Evolutionary conservation across 306 rosid genomes (phyloP).

Genomic region (Pachyrhizus erosus): DNA sequence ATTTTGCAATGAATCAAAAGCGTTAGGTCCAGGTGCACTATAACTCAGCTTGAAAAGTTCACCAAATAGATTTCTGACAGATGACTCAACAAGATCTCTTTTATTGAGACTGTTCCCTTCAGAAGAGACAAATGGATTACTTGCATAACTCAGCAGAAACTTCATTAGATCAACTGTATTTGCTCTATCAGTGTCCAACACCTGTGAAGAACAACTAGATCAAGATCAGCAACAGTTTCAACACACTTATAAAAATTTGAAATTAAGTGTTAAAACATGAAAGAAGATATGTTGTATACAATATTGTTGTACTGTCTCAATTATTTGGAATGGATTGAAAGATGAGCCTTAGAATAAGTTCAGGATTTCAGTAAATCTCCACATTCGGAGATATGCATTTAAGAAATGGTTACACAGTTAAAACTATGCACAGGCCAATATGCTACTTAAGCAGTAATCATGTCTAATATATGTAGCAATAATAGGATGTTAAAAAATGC

Average conservation of each 20-base stretch:
- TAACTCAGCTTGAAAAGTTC: conserved; percentile 73
- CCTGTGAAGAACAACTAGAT: conserved; percentile 51
- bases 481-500: conserved; percentile 18
- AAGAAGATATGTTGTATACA: conserved; percentile 3
- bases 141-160: conserved; percentile 79
- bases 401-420: neutral
- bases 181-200: conserved; percentile 64
- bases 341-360: conserved; percentile 6
- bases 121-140: conserved; percentile 57
- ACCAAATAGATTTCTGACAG: conserved; percentile 69
- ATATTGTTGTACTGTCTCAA: neutral
- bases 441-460: neutral
- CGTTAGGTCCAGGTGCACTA: conserved; percentile 55
- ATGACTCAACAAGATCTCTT: conserved; percentile 70
- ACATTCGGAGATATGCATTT: conserved; percentile 22
- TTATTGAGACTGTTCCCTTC: conserved; percentile 56
- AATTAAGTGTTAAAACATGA: conserved; percentile 17
- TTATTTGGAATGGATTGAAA: conserved; percentile 15
- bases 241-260: neutral
- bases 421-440: neutral
- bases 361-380: conserved; percentile 25
- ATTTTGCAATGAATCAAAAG: conserved; percentile 53
- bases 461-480: neutral
- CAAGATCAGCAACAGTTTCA: conserved; percentile 33
- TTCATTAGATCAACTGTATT: conserved; percentile 88